These are phyloP conservation scores for Chlorencoelia australis DNA, from an alignment of 2,329 filamentous ascomycete genomes.

Conservation along the genomic window DNA sequence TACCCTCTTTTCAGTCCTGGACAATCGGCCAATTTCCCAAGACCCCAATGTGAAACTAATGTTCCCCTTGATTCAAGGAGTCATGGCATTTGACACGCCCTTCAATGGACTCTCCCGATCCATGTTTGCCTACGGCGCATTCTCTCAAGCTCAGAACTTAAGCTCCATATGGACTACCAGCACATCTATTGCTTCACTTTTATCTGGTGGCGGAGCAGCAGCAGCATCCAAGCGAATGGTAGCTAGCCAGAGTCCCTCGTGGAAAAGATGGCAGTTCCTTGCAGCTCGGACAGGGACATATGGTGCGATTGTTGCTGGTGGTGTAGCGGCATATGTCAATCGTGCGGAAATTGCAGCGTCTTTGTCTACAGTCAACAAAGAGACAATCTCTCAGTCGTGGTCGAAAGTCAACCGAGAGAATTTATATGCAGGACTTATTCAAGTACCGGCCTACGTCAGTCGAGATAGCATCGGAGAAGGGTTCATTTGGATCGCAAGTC, in stretches of 20 bases:
- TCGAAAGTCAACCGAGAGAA: conserved; percentile 34
- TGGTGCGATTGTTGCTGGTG: conserved; percentile 69
- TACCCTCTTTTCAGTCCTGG: conserved; percentile 49
- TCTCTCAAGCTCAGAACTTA: conserved; percentile 49
- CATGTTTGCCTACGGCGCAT: conserved; percentile 51
- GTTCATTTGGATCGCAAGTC: conserved; percentile 68
- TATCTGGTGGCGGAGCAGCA: conserved; percentile 25
- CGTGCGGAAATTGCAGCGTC: conserved; percentile 53
- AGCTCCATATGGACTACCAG: conserved; percentile 48
- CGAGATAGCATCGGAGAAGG: conserved; percentile 53
- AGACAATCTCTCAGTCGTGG: conserved; percentile 1
- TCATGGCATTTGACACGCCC: conserved; percentile 78
- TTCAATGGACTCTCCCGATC: conserved; percentile 56
- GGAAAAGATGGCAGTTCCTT: conserved; percentile 49
- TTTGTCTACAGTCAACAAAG: conserved; percentile 31
- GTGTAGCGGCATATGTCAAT: conserved; percentile 72
- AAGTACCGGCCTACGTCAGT: conserved; percentile 47
- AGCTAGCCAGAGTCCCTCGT: conserved; percentile 27
- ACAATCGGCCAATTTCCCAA: conserved; percentile 31
- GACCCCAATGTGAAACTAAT: conserved; percentile 14
- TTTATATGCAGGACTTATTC: conserved; percentile 25
- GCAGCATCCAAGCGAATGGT: conserved; percentile 13
- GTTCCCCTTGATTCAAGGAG: conserved; percentile 72
- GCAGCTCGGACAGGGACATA: conserved; percentile 76
- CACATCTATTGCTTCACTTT: conserved; percentile 39